Conservation (phyloP, 805 yeast species). For the Ascoidea tarda region DNA sequence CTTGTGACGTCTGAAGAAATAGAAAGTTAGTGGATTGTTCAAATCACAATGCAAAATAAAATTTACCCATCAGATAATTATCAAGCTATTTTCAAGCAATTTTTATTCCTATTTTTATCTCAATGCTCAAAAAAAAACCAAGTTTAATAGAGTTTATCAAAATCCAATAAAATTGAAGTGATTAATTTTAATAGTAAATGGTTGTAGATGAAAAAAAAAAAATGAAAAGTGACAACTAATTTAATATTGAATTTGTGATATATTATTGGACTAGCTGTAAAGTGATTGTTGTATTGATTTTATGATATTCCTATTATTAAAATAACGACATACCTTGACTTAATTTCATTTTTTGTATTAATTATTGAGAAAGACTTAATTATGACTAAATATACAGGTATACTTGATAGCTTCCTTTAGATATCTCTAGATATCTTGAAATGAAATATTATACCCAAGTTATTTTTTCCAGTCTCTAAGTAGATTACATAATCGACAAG, state of each 20-base stretch:
- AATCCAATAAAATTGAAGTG: not conserved
- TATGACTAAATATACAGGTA: not conserved
- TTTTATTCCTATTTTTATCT: too few relatives aligned
- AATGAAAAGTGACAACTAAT: too few relatives aligned
- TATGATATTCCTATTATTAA: not conserved
- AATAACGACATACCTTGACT: slow-evolving; percentile 36
- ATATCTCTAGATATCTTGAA: not conserved
- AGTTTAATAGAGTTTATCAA: not conserved
- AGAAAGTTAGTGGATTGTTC: not conserved
- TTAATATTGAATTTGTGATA: not conserved
- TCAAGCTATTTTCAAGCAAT: too few relatives aligned
- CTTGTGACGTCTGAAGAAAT: slow-evolving; percentile 77
- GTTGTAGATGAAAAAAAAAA: too few relatives aligned
- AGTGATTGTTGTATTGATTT: too few relatives aligned
- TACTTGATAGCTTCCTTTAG: not conserved
- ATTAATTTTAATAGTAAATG: not conserved
- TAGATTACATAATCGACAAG: too few relatives aligned
- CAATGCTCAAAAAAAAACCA: too few relatives aligned
- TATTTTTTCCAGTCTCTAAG: too few relatives aligned
- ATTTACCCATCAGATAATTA: too few relatives aligned
- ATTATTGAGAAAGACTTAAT: not conserved
- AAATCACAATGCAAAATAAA: not conserved
- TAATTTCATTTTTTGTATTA: slow-evolving; percentile 23
- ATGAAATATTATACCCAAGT: too few relatives aligned
- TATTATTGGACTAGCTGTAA: not conserved